Evolutionary conservation across 2,329 filamentous ascomycete genomes (phyloP), one percentile per base, ranked within the genome.

Genomic region (Verticillium zaregamsianum): DNA sequence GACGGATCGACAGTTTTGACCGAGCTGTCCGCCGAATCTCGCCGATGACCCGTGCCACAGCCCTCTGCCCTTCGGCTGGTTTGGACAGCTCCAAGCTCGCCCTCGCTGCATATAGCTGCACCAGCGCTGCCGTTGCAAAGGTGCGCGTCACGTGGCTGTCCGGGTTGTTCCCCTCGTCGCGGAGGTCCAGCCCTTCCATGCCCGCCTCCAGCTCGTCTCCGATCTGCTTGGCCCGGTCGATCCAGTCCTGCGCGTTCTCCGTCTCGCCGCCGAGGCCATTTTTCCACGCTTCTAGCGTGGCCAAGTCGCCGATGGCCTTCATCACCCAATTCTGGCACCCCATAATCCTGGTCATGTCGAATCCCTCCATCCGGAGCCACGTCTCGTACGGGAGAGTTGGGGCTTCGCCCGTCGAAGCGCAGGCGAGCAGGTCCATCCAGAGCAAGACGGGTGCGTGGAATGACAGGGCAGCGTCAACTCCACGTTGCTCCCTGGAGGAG

Each of bases 241-340:
- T 55, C 9, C 52, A 17, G 17, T 20, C 33, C 37, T 11, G 25
- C 2, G 52, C 12, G 14, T 23, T 55, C 20, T 45, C 45, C 20
- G 45, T 49, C 45, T 49, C n/a, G 11, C 45, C 45, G n/a, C n/a
- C 17, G 20, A 49, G 20, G n/a, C 45, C 12, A 14, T 4, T 23
- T 35, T 20, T 61, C 59, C 17, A 14, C n/a, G 17, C 49, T 39
- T 35, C 59, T 54, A 11, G 59, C 23, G 23, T 61, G 14, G 56
- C 61, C 15, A 64, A 40, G 20, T 64, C 63, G 3, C 61, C 63
- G 14, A 64, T 58, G 28, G 63, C 61, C 4, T 59, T 35, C 61
- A 64, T 61, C 11, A 52, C 63, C 63, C 61, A 64, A 15, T 61
- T 63, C 31, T 64, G 61, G n/a, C 63, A 63, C 1, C 63, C 61